Evolutionary conservation across 2,329 filamentous ascomycete species (phyloP).

Genomic region (Cercospora citrullina): DNA sequence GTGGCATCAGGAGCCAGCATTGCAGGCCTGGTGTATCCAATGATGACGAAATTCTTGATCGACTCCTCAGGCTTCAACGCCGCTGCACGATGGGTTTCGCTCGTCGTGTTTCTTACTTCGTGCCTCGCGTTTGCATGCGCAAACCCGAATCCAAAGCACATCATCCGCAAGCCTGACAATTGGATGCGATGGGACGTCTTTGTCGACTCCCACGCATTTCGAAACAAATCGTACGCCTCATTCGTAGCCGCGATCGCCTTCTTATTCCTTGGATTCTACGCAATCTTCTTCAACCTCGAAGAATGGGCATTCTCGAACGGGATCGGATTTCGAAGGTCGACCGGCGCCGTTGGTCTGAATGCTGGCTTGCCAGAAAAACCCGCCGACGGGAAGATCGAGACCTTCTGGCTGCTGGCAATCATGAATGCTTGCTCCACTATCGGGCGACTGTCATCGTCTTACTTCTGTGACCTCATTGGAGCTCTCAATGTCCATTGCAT

Average conservation of each 20-base stretch:
- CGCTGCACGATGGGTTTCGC: conserved; percentile 46
- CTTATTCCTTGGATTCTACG: conserved; percentile 55
- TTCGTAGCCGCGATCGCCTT: conserved; percentile 49
- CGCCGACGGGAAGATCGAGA: conserved; percentile 42
- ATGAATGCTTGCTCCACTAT: conserved; percentile 53
- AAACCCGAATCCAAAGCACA: conserved; percentile 46
- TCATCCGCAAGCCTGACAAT: conserved; percentile 41
- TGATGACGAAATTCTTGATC: conserved; percentile 50
- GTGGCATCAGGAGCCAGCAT: conserved; percentile 54
- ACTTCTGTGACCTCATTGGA: conserved; percentile 48
- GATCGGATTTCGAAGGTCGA: conserved; percentile 41
- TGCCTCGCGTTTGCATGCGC: conserved; percentile 47
- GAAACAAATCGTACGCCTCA: conserved; percentile 46
- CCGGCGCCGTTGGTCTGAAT: conserved; percentile 22
- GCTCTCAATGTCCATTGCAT: conserved; percentile 49
- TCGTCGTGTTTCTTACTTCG: conserved; percentile 44
- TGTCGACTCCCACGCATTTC: conserved; percentile 48
- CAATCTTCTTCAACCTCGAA: conserved; percentile 55
- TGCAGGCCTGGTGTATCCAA: conserved; percentile 45
- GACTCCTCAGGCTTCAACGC: conserved; percentile 47
- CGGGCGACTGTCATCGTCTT: conserved; percentile 49
- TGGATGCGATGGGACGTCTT: conserved; percentile 42
- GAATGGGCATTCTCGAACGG: conserved; percentile 52
- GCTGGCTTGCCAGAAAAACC: conserved; percentile 24
- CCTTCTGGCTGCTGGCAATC: conserved; percentile 52